Conservation (phyloP, 2,329 filamentous ascomycete genomes). For the Aspergillus oerlinghausenensis region DNA sequence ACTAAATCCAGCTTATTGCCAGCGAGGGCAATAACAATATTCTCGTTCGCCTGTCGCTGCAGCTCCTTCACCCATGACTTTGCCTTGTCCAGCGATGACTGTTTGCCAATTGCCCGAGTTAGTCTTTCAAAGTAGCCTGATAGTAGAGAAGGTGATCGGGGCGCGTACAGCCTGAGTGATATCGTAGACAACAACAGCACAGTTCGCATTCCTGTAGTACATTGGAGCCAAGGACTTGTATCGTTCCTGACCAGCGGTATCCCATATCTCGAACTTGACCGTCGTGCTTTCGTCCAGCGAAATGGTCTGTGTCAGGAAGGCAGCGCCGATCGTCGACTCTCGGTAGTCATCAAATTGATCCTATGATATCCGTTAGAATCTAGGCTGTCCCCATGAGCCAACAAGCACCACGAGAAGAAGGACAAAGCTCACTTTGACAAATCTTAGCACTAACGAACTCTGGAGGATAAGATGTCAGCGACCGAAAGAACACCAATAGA, state of each 20-base stretch:
- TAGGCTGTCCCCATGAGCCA: background rate
- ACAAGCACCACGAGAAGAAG: background rate
- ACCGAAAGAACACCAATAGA: slow-evolving; percentile 11
- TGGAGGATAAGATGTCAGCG: slow-evolving; percentile 43
- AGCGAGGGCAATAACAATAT: slow-evolving; percentile 96
- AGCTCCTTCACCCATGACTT: slow-evolving; percentile 99
- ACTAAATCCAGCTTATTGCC: slow-evolving; percentile 98
- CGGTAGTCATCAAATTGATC: slow-evolving; percentile 99
- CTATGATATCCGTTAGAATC: slow-evolving; percentile 43
- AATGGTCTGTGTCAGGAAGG: slow-evolving; percentile 98
- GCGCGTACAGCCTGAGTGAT: slow-evolving; percentile 91
- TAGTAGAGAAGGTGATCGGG: slow-evolving; percentile 2
- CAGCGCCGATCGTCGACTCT: slow-evolving; percentile 96
- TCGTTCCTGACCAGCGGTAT: slow-evolving; percentile 95
- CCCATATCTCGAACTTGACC: slow-evolving; percentile 99
- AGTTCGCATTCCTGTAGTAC: slow-evolving; percentile 99
- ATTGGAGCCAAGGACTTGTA: slow-evolving; percentile 99
- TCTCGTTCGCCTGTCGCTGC: slow-evolving; percentile 97
- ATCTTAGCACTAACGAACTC: slow-evolving; percentile 96
- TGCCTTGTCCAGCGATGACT: slow-evolving; percentile 97
- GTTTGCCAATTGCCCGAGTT: slow-evolving; percentile 12
- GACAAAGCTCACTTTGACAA: slow-evolving; percentile 75
- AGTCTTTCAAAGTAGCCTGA: slow-evolving; percentile 7
- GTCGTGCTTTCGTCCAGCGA: slow-evolving; percentile 96
- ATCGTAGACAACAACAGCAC: slow-evolving; percentile 97